Percentiles rank a stretch among this genome's conserved stretches.
Evolutionary conservation across 441 rosid genomes (phyloP).

Genomic region (Corymbia calophylla): DNA sequence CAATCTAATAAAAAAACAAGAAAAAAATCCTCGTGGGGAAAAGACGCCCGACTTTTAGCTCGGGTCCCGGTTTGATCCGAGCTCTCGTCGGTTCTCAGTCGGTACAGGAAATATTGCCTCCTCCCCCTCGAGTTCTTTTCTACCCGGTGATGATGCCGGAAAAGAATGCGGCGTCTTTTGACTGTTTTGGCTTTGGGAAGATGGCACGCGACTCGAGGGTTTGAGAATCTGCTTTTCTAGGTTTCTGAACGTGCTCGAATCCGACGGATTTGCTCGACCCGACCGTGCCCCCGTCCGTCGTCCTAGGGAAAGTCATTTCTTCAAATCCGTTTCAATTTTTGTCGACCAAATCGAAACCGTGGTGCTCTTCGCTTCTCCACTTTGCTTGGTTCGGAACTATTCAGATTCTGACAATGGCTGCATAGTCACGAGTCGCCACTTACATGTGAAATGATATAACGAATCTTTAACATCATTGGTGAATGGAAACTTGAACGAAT

Average conservation of each 20-base stretch:
- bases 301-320: neutral
- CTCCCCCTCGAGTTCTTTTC: neutral
- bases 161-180: rapidly evolving
- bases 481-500: neutral
- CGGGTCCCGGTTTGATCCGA: rapidly evolving
- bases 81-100: neutral
- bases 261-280: neutral
- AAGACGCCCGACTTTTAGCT: too few species aligned
- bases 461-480: rapidly evolving
- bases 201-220: neutral
- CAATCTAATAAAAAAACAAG: too few species aligned
- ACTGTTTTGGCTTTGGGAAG: too few species aligned
- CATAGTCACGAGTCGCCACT: neutral
- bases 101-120: too few species aligned
- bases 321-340: neutral
- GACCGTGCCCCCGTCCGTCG: neutral
- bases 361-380: neutral
- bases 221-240: neutral
- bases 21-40: too few species aligned
- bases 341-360: neutral
- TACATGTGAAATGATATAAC: neutral
- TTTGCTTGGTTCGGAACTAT: neutral
- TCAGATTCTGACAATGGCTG: neutral
- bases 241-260: neutral
- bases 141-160: neutral